phyloP scores from a whole-genome alignment of 805 yeast genomes.

The Sugiyamaella mastotermitis region DNA sequence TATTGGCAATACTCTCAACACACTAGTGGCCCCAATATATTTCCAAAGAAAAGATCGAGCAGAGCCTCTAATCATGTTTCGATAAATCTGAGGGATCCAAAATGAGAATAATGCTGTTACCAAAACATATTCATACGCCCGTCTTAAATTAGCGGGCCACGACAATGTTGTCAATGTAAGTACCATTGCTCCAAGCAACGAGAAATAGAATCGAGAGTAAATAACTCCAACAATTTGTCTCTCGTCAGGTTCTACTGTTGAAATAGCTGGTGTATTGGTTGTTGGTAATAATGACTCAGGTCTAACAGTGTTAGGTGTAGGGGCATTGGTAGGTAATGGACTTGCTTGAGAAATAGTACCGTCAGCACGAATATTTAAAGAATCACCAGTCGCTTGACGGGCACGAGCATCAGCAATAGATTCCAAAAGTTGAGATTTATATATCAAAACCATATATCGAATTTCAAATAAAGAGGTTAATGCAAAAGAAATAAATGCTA shows the following conservation, averaged over 20 bases:
- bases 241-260: constrained; percentile 38
- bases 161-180: constrained; percentile 48
- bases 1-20: constrained; percentile 59
- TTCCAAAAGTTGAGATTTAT: constrained; percentile 51
- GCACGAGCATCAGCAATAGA: constrained; percentile 34
- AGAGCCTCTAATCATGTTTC: constrained; percentile 67
- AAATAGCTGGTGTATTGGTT: constrained; percentile 7
- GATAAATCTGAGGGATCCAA: constrained; percentile 84
- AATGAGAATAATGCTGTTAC: constrained; percentile 55
- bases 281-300: not conserved
- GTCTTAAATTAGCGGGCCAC: constrained; percentile 59
- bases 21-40: constrained; percentile 63
- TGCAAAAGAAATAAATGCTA: constrained; percentile 63
- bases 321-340: not conserved
- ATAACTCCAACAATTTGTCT: constrained; percentile 51
- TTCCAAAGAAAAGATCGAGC: constrained; percentile 66
- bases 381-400: constrained; percentile 10
- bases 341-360: constrained; percentile 11
- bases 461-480: constrained; percentile 70
- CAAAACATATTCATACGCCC: constrained; percentile 50
- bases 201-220: constrained; percentile 51
- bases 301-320: not conserved
- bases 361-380: constrained; percentile 24
- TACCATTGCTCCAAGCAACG: constrained; percentile 49
- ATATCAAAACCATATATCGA: constrained; percentile 63